Percentiles rank a stretch among this genome's conserved stretches.
Evolutionary conservation across 768 basidiomycete genomes (phyloP).

Genomic region (Amanita subjunquillea): DNA sequence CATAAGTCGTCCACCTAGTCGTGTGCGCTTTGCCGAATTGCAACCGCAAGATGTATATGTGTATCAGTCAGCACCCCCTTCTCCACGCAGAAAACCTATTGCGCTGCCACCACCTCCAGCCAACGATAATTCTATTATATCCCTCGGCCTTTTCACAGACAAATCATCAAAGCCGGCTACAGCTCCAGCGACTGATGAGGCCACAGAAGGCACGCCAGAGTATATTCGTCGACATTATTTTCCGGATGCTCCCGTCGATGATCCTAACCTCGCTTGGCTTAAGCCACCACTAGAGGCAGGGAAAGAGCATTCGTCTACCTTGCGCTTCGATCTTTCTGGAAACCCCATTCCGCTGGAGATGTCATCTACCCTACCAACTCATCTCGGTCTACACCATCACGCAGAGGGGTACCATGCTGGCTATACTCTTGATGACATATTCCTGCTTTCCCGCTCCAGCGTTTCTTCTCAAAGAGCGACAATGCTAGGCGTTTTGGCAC

Average conservation of each 20-base stretch:
- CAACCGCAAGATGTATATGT: constrained; percentile 69
- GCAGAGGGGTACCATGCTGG: constrained; percentile 72
- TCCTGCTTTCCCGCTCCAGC: constrained; percentile 69
- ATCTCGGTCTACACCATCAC: constrained; percentile 88
- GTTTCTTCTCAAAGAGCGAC: constrained; percentile 76
- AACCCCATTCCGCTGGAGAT: constrained; percentile 47
- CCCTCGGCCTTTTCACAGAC: constrained; percentile 27
- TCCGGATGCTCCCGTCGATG: constrained; percentile 53
- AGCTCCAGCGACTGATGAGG: neutral
- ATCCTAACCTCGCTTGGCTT: constrained; percentile 82
- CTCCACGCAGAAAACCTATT: constrained; percentile 51
- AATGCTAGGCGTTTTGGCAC: constrained; percentile 66
- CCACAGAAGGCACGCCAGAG: constrained; percentile 62
- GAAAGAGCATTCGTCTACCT: constrained; percentile 25
- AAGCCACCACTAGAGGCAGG: constrained; percentile 18
- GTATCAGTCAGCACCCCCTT: constrained; percentile 73
- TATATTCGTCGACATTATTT: constrained; percentile 80
- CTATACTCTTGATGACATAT: constrained; percentile 81
- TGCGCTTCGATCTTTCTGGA: constrained; percentile 75
- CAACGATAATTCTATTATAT: constrained; percentile 27
- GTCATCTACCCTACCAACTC: constrained; percentile 57
- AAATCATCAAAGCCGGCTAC: neutral
- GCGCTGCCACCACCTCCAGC: constrained; percentile 46
- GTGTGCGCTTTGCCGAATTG: constrained; percentile 69
- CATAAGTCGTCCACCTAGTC: constrained; percentile 52